Base-by-base conservation (phyloP, 2,329 filamentous ascomycete genomes). In the Colletotrichum zoysiae region DNA sequence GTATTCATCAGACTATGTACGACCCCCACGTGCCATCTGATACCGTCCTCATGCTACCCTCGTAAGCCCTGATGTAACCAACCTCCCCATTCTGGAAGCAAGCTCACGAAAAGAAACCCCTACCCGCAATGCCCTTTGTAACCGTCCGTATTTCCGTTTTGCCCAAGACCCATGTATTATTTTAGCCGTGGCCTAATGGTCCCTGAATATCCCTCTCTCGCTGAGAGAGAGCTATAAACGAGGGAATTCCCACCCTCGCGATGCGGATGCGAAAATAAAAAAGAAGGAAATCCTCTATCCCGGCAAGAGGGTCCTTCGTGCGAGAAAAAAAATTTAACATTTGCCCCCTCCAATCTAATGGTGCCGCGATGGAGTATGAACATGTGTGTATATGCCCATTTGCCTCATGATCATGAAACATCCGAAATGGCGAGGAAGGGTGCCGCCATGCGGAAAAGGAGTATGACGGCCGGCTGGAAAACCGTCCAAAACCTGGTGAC, bases 1-100 rank as follows among this genome's bases (percentile, higher is more conserved):
- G 53, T 38, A 38, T 38, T 57, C 20, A 35, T 57, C 53, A 40
- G 35, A n/a, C 33, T 40, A 57, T 40, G 55, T 57, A n/a, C n/a
- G 20, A 57, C 20, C 35, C 35, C 11, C 33, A 23, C 12, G 33
- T 16, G 55, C n/a, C 55, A 40, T 57, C 55, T 16, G 33, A 16
- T 14, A 40, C 38, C 11, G 3, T 57, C 33, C 11, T 3, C 20
- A 56, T 38, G 20, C 55, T 57, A 9, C 35, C 33, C 33, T 38
- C 33, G 38, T 57, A 12, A 57, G n/a, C 55, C 26, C 35, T 4
- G 30, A 7, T 38, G 53, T 35, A 40, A 40, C 20, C n/a, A 57
- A 8, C 53, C 11, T 38, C 7, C 11, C 11, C 33, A 23, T 23
- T 57, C 23, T 53, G 53, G 33, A 57, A 18, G 6, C 14, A 53